Evolutionary conservation across 768 basidiomycete species (phyloP).

Genomic region (Leccinum truebloodii): DNA sequence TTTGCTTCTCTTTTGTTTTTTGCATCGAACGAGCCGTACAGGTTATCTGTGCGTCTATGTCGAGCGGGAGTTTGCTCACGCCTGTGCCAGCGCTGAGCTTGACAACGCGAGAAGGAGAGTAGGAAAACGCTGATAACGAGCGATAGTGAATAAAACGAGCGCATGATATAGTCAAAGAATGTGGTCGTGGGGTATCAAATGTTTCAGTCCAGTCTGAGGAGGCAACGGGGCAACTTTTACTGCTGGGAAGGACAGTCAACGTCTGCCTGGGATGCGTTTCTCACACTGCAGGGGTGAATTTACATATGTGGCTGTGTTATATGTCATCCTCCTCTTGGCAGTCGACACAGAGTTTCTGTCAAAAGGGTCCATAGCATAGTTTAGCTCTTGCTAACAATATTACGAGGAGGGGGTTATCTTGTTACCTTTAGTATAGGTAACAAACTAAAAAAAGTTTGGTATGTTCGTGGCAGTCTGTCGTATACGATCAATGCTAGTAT

Average conservation of each 20-base stretch:
- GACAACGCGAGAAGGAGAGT: slow-evolving; percentile 12
- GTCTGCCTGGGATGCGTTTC: neutral
- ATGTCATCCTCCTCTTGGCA: neutral
- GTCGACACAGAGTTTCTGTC: too few relatives aligned
- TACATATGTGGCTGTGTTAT: neutral
- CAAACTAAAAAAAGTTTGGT: too few relatives aligned
- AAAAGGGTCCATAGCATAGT: too few relatives aligned
- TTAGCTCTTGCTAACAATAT: too few relatives aligned
- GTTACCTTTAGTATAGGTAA: too few relatives aligned
- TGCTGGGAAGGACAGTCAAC: neutral
- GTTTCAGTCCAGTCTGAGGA: neutral
- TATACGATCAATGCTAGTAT: too few relatives aligned
- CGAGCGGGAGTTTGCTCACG: slow-evolving; percentile 16
- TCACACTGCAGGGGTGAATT: neutral
- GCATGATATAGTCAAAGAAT: slow-evolving; percentile 26
- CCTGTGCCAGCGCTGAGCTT: slow-evolving; percentile 10
- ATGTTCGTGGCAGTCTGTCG: too few relatives aligned
- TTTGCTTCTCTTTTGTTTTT: slow-evolving; percentile 21
- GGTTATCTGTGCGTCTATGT: slow-evolving; percentile 6
- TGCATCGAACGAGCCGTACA: slow-evolving; percentile 1
- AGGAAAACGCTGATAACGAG: slow-evolving; percentile 25
- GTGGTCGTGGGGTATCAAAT: slow-evolving; percentile 1
- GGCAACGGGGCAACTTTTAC: neutral
- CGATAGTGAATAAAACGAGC: slow-evolving; percentile 26
- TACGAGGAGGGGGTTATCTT: too few relatives aligned